Evolutionary conservation across 2,329 filamentous ascomycete genomes (phyloP), one percentile per base, ranked within the genome.

Genomic region (Talaromyces sp.): DNA sequence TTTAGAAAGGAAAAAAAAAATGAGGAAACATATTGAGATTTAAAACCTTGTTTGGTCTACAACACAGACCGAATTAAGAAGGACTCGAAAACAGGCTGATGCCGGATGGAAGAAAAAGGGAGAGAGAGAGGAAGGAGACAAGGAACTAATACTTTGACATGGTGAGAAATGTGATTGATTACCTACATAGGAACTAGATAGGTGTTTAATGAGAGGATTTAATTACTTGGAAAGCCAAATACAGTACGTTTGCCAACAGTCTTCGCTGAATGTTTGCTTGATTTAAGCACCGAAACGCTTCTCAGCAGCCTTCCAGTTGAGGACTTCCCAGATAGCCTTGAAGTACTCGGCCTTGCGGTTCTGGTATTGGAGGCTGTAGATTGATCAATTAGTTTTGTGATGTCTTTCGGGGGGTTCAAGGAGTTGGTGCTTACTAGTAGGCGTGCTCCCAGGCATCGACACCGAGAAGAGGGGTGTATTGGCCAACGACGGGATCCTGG

Each of bases 281-380:
- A 27, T 61, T 64, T 67, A 67, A 40, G 67, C 63, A 34, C 63
- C 56, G 75, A 92, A 92, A 70, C 92, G 87, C 84, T 89, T 88
- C 78, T 91, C 89, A 53, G 92, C 93, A 36, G 90, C 87, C 86
- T 93, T 92, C 93, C 93, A 97, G 88, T 97, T 97, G 79, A 97
- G 84, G 59, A 97, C 93, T 72, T 96, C 91, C 93, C 93, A 97
- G 77, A 97, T 90, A 66, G 92, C 92, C 73, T 86, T 86, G 81
- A 97, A 97, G 85, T 97, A 97, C 83, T 97, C 93, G 65, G 90
- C 93, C 88, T 97, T 97, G 80, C 92, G 89, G 85, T 97, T 97
- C 87, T 97, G 87, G 83, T 97, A 97, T 83, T 97, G 92, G 68
- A 97, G 85, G 82, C 85, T 87, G 69, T 67, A 71, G 66, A 60